These are phyloP conservation scores for Dactylonectria macrodidyma DNA, from an alignment of 2,329 filamentous ascomycete genomes.

Conservation along the genomic window DNA sequence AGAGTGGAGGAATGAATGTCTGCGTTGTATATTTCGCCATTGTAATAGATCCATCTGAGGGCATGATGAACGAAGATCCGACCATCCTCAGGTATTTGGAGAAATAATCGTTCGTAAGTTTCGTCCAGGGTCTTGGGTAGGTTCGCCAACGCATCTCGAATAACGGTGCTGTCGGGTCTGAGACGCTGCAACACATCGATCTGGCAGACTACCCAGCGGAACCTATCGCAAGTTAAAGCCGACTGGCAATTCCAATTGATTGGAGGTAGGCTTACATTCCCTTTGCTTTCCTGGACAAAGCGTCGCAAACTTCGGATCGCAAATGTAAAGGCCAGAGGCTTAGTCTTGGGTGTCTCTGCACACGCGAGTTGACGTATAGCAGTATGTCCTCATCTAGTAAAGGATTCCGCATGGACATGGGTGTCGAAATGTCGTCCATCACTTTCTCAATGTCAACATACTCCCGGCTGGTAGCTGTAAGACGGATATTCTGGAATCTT, in stretches of 20 bases:
- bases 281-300: not conserved
- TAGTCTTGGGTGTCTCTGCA: not conserved
- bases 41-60: not conserved
- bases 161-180: not conserved
- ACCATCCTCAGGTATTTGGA: not conserved
- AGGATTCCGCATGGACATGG: not conserved
- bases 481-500: not conserved
- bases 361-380: not conserved
- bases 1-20: not conserved
- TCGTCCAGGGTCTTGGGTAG: not conserved
- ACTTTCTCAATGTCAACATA: not conserved
- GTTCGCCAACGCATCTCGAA: not conserved
- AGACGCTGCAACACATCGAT: not conserved
- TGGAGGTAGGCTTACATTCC: not conserved
- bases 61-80: not conserved
- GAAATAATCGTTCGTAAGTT: not conserved
- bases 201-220: not conserved
- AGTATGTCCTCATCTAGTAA: not conserved
- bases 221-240: not conserved
- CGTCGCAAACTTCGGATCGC: not conserved
- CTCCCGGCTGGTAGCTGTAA: not conserved
- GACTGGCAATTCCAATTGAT: not conserved
- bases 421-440: not conserved
- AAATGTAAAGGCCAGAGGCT: not conserved
- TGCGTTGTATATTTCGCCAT: not conserved